These are phyloP conservation scores for Auxenochlorella pyrenoidosa DNA, from an alignment of 139 green algal species.

Conservation along the genomic window DNA sequence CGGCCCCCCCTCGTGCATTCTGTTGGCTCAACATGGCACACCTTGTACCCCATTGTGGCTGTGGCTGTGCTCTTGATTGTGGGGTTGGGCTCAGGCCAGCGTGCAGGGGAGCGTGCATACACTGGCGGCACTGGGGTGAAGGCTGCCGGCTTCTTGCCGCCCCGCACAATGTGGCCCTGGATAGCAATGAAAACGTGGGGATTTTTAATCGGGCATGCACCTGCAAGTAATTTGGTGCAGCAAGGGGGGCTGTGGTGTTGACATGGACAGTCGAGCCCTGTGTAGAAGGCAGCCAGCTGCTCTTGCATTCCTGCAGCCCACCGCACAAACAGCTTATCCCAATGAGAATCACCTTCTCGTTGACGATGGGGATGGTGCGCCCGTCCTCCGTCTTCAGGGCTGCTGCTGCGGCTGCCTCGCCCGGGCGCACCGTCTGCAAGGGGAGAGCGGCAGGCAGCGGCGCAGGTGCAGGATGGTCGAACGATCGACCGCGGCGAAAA, in stretches of 20 bases:
- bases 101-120: not conserved
- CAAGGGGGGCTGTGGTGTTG: no score
- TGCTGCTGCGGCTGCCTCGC: not conserved
- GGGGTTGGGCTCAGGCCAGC: constrained; percentile 38
- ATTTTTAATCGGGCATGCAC: no score
- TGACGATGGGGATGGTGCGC: constrained; percentile 28
- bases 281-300: no score
- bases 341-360: not conserved
- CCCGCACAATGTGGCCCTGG: constrained; percentile 21
- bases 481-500: not conserved
- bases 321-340: no score
- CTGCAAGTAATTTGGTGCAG: no score
- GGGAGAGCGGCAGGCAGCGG: not conserved
- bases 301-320: no score
- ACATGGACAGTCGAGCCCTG: no score
- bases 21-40: no score
- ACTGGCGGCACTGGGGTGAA: not conserved
- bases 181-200: no score
- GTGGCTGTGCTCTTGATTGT: constrained; percentile 10
- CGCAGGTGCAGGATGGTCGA: not conserved
- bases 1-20: no score
- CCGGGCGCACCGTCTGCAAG: not conserved
- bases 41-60: constrained; percentile 62
- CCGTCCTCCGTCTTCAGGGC: not conserved
- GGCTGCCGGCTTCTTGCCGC: not conserved